Evolutionary conservation across 768 basidiomycete genomes (phyloP).

Genomic region (Pisolithus sp.): DNA sequence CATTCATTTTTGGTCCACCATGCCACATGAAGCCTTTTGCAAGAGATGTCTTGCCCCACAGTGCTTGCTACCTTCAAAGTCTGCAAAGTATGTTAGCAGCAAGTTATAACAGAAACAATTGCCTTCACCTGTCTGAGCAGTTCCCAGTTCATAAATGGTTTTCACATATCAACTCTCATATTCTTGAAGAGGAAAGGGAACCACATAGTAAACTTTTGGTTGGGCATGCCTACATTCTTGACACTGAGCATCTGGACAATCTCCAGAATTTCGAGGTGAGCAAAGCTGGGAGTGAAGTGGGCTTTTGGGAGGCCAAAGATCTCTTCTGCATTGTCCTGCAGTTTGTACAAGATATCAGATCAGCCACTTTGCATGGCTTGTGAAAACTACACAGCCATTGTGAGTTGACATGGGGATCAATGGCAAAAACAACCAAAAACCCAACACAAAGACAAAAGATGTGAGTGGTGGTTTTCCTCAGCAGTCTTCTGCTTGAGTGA

Average conservation of each 20-base stretch:
- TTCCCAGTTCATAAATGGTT: background rate
- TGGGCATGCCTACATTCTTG: background rate
- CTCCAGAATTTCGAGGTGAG: background rate
- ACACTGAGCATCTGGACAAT: background rate
- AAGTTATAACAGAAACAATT: background rate
- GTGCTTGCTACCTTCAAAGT: background rate
- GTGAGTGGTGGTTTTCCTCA: too few relatives aligned
- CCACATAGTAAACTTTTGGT: too few relatives aligned
- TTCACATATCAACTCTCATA: too few relatives aligned
- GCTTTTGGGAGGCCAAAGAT: too few relatives aligned
- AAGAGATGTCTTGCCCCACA: background rate
- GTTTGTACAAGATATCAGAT: background rate
- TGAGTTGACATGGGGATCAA: too few relatives aligned
- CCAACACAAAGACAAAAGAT: too few relatives aligned
- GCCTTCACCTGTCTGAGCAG: background rate
- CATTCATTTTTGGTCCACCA: background rate
- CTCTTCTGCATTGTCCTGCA: background rate
- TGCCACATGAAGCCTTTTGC: background rate
- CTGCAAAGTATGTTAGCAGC: background rate
- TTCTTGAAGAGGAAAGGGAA: too few relatives aligned
- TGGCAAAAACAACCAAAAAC: too few relatives aligned
- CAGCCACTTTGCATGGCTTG: background rate
- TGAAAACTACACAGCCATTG: background rate
- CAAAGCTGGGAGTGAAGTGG: background rate
- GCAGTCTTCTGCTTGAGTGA: too few relatives aligned